Evolutionary conservation across 2,329 filamentous ascomycete genomes (phyloP), one percentile per base, ranked within the genome.

Genomic region (Paraphaeosphaeria minitans): DNA sequence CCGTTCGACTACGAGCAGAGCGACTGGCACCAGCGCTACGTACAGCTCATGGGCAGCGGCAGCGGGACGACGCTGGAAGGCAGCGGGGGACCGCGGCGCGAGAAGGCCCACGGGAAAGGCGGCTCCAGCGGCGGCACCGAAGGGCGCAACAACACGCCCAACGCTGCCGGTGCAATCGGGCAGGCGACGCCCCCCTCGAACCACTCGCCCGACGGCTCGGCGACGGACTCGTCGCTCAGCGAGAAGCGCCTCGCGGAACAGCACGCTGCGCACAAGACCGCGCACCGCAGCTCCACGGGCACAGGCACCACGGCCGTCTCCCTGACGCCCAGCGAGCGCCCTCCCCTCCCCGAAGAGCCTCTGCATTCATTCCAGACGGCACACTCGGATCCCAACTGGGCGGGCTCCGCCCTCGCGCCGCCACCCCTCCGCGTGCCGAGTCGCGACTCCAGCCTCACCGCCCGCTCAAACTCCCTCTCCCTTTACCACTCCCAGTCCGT

Each of bases 1-100:
- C 77, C 85, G 31, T 83, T 84, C 69, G 75, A 80, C 47, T 83
- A 85, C 50, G 69, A 72, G 46, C 66, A 73, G 42, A 68, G 61
- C 19, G 65, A 63, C 6, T 73, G 70, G 72, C 71, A 74, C 22
- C 61, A 57, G 19, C 56, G 64, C 13, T 43, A 68, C 3, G 42
- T 70, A 49, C 24, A 37, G 16, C 19, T 22, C 16, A 24, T 47
- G 39, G 54, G 27, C 13, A 45, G 31, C n/a, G 45, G 53, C 2
- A 57, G 48, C 33, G 56, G 43, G 1, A 49, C 42, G 33, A 57
- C 53, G n/a, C 48, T 55, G 16, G 35, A 49, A 37, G 47, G 51
- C 16, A 41, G 39, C 27, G 52, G 37, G 2, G 31, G 21, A 19
- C 16, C 5, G 2, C 10, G 46, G 12, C 16, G 39, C 19, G 47